These are phyloP conservation scores for Colletotrichum phormii DNA, from an alignment of 2,329 filamentous ascomycete genomes.

Conservation along the genomic window DNA sequence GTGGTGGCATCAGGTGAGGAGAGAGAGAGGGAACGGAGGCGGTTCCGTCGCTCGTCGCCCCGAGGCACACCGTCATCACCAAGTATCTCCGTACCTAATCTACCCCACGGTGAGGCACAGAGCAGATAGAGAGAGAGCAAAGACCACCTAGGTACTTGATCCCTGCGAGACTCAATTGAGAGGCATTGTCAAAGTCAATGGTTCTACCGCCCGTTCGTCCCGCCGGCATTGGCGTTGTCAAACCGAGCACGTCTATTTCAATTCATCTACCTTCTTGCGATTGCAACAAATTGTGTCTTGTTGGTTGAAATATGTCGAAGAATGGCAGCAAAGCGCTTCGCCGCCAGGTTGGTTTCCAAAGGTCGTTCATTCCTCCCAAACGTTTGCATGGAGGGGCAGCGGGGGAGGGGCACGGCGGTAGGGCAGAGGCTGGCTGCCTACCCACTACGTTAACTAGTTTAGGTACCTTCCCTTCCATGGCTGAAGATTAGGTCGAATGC, in stretches of 20 bases:
- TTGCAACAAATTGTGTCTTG: not conserved
- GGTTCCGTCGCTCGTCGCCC: not conserved
- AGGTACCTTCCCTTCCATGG: not conserved
- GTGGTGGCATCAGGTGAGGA: conserved; percentile 1
- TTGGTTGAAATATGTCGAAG: not conserved
- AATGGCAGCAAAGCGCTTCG: not conserved
- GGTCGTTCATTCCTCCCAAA: not conserved
- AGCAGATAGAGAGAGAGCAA: not conserved
- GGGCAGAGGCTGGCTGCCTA: not conserved
- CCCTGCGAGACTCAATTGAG: conserved; percentile 2
- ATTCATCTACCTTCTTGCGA: not conserved
- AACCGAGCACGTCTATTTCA: not conserved
- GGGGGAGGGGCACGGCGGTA: conserved; percentile 16
- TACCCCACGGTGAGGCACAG: not conserved
- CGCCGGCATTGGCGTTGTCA: not conserved
- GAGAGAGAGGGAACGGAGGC: not conserved
- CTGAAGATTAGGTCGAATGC: not conserved
- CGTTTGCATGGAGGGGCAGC: conserved; percentile 5
- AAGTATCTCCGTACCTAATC: not conserved
- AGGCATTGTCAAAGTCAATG: not conserved
- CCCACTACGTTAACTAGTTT: not conserved
- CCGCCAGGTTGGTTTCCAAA: too few relatives aligned
- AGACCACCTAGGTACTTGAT: not conserved
- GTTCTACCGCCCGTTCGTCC: not conserved
- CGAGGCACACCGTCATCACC: not conserved